Base-by-base conservation (phyloP, 306 rosid genomes). In the Lupinus albus region DNA sequence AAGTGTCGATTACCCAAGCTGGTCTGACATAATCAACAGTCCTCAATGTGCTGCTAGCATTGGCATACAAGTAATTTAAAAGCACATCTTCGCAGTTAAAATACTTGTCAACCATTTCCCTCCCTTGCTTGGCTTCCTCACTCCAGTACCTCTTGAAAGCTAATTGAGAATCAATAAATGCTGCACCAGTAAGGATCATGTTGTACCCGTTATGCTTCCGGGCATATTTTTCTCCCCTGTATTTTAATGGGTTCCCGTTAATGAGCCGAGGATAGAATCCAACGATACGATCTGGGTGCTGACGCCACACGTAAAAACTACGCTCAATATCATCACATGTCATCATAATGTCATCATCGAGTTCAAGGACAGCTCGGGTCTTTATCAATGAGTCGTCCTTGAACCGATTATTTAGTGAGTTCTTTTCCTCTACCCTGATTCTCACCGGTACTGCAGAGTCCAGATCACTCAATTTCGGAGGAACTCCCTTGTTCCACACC, bases 301-400 rank as follows among this genome's bases (percentile, higher is more conserved):
- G 89, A 41, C 99, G 96, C 99, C 99, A 94, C 7, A 88, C 91
- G 15, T 77, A 79, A 58, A 94, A 94, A 17, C 99, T 97, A 21
- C 99, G 85, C 82, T 94, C 99, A 0, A 94, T 57, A 39, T 94
- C 99, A 57, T 94, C 88, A n/a, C 99, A 94, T 25, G 91, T 80
- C 99, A 94, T 94, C 97, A 94, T 86, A 64, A 94, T 94, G 84
- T 94, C 99, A 4, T 94, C 99, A 5, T 94, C 99, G 21, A 94
- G 99, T 92, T 94, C 97, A 38, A 94, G 95, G 60, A 94, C 97
- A 11, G 95, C 97, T 53, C 96, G 89, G 32, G 99, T 90, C 73
- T 86, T 85, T 42, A 94, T 90, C 85, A 58, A 55, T 0, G 96
- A 66, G 67, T 94, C 99, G 0, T 28, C 30, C 75, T 71, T 90